Percentiles rank a stretch among this genome's conserved stretches.
Conservation (phyloP, 2,329 filamentous ascomycete genomes). For the Scolecobasidium constrictum region DNA sequence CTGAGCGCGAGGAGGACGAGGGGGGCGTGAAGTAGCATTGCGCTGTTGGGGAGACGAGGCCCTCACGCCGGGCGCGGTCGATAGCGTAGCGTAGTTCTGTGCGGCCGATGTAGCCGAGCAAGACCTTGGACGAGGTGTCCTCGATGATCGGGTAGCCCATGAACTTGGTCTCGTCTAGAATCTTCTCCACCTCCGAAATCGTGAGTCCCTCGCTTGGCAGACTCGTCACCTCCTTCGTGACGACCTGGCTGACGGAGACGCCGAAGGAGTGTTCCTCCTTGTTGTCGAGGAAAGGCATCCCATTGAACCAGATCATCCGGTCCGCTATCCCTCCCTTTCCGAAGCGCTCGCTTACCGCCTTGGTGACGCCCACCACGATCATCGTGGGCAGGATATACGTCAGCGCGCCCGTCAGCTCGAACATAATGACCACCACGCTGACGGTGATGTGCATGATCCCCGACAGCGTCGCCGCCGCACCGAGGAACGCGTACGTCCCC, state of each 20-base stretch:
- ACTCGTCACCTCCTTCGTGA: constrained; percentile 66
- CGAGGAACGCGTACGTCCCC: constrained; percentile 91
- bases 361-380: constrained; percentile 97
- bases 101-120: constrained; percentile 85
- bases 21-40: constrained; percentile 60
- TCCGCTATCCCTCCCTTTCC: constrained; percentile 97
- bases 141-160: constrained; percentile 92
- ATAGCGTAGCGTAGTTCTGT: constrained; percentile 89
- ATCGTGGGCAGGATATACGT: constrained; percentile 97
- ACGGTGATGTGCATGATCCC: constrained; percentile 98
- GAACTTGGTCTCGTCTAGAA: constrained; percentile 69
- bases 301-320: constrained; percentile 97
- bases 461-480: constrained; percentile 79
- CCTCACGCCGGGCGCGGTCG: constrained; percentile 62
- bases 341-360: constrained; percentile 80
- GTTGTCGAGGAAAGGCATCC: constrained; percentile 91
- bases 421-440: constrained; percentile 97
- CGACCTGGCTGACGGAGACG: constrained; percentile 81
- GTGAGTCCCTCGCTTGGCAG: constrained; percentile 66
- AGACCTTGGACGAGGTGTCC: constrained; percentile 54
- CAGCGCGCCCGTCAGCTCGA: constrained; percentile 90
- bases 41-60: constrained; percentile 53
- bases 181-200: constrained; percentile 63
- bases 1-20: constrained; percentile 1
- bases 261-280: constrained; percentile 97